Conservation (phyloP, 176 grass and related monocot species). For the Canna indica region DNA sequence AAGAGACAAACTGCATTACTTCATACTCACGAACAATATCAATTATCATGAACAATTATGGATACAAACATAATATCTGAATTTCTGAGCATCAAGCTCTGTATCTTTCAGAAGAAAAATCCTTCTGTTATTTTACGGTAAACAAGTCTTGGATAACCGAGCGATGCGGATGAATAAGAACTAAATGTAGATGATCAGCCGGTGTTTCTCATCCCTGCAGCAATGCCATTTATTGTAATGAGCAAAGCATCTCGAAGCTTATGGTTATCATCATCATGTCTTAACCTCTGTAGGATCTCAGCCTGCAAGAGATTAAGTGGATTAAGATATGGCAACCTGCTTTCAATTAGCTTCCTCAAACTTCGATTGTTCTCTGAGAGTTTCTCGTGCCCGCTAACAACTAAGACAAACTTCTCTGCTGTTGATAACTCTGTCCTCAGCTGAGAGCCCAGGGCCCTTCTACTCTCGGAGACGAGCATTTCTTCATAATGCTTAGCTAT, state of each 20-base stretch:
- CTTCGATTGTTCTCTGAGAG: conserved; percentile 61
- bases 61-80: too few relatives aligned
- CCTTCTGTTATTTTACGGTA: too few relatives aligned
- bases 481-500: conserved; percentile 71
- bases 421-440: conserved; percentile 40
- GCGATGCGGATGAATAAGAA: too few relatives aligned
- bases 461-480: conserved; percentile 35
- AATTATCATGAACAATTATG: too few relatives aligned
- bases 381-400: conserved; percentile 65
- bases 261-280: conserved; percentile 50
- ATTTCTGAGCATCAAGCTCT: too few relatives aligned
- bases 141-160: too few relatives aligned
- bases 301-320: conserved; percentile 90
- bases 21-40: too few relatives aligned
- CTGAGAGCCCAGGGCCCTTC: conserved; percentile 26
- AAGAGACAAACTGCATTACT: too few relatives aligned
- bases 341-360: conserved; percentile 59
- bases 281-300: conserved; percentile 59
- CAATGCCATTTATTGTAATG: conserved; percentile 89
- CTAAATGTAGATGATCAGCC: conserved; percentile 25
- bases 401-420: conserved; percentile 51
- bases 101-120: too few relatives aligned
- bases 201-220: conserved; percentile 89
- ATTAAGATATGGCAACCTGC: conserved; percentile 62
- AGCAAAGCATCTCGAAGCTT: conserved; percentile 74